phyloP scores from a whole-genome alignment of 495 filamentous ascomycete genomes.

The Aspergillus bridgeri region DNA sequence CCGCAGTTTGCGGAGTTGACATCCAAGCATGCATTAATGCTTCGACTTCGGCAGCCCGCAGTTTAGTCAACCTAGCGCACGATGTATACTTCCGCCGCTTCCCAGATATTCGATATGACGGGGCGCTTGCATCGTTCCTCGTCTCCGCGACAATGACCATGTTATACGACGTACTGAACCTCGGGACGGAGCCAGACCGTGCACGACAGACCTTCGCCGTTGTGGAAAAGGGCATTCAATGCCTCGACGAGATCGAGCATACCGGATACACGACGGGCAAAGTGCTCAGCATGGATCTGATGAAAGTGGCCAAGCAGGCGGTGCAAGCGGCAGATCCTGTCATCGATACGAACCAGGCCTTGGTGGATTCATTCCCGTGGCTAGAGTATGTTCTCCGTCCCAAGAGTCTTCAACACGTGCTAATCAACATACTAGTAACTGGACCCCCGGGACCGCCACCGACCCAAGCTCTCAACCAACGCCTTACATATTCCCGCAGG shows the following conservation, averaged over 20 bases:
- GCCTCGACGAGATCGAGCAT: constrained; percentile 13
- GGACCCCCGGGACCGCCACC: not conserved
- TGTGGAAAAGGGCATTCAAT: constrained; percentile 10
- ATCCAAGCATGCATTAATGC: constrained; percentile 11
- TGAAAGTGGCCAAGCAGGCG: constrained; percentile 14
- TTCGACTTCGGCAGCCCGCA: constrained; percentile 4
- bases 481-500: constrained; percentile 1
- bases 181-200: constrained; percentile 4
- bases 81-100: constrained; percentile 12
- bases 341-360: constrained; percentile 7
- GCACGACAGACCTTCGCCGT: constrained; percentile 9
- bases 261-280: constrained; percentile 9
- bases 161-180: constrained; percentile 11
- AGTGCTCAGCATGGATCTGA: constrained; percentile 13
- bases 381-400: constrained; percentile 10
- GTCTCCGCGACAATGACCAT: constrained; percentile 7
- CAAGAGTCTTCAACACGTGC: not conserved
- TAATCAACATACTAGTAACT: constrained; percentile 1
- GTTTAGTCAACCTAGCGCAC: constrained; percentile 9
- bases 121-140: constrained; percentile 8
- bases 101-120: constrained; percentile 10
- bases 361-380: constrained; percentile 15
- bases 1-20: constrained; percentile 1
- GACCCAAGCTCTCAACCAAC: not conserved
- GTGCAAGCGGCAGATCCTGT: constrained; percentile 7